A percentile compares a stretch with the other conserved stretches of the same genome.
phyloP scores from a whole-genome alignment of 1,284 basidiomycete genomes.

The Malassezia equina region DNA sequence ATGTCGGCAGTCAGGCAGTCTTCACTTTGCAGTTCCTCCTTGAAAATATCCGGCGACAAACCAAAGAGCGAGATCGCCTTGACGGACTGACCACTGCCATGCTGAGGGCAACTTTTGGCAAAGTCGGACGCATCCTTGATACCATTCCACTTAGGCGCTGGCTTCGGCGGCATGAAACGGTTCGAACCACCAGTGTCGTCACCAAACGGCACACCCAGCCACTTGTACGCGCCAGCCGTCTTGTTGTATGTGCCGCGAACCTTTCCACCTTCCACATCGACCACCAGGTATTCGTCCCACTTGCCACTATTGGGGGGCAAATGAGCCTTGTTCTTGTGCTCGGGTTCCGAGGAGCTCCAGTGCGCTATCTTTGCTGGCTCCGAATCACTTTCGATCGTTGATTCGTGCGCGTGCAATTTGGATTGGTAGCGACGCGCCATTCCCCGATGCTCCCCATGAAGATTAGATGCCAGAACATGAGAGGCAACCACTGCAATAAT shows the following conservation, averaged over 20 bases:
- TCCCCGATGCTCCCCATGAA: neutral
- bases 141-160: constrained; percentile 1
- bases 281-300: constrained; percentile 31
- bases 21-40: constrained; percentile 8
- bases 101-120: constrained; percentile 12
- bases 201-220: constrained; percentile 18
- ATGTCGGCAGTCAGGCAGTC: constrained; percentile 19
- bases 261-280: constrained; percentile 13
- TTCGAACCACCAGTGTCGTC: constrained; percentile 14
- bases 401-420: neutral
- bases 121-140: constrained; percentile 14
- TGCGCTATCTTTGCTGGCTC: neutral
- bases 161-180: constrained; percentile 16
- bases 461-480: neutral
- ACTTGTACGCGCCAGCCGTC: constrained; percentile 5
- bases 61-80: constrained; percentile 10
- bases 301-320: neutral
- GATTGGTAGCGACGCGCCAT: neutral
- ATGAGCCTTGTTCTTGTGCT: neutral
- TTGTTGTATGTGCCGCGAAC: constrained; percentile 13
- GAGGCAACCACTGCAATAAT: neutral
- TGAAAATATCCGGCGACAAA: constrained; percentile 7
- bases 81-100: constrained; percentile 2
- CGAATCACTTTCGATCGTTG: neutral
- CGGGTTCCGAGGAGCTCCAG: neutral